Evolutionary conservation across 331 rosid genomes (phyloP).

Genomic region (Quercus tomentella): DNA sequence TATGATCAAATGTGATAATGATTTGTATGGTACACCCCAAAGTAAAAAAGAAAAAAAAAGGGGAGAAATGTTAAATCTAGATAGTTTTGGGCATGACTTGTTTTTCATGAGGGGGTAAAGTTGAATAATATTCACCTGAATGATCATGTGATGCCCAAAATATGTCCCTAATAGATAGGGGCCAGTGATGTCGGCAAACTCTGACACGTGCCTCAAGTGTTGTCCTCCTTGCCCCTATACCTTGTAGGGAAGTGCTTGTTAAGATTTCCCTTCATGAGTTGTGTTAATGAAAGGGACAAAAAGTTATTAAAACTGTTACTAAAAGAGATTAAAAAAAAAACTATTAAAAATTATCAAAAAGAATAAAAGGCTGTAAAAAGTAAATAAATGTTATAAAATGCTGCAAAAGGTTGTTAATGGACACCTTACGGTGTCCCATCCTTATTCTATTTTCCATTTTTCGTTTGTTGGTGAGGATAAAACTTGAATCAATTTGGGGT

Average conservation of each 20-base stretch:
- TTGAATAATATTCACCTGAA: neutral
- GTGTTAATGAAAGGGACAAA: too few species aligned
- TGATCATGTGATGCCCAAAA: too few species aligned
- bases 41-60: neutral
- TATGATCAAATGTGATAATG: neutral
- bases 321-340: too few species aligned
- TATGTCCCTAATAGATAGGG: neutral
- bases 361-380: too few species aligned
- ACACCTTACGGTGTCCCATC: too few species aligned
- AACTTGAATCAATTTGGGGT: neutral
- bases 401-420: too few species aligned
- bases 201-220: conserved; percentile 1
- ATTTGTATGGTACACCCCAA: neutral
- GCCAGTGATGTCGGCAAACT: conserved; percentile 6
- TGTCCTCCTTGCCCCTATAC: neutral
- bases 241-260: too few species aligned
- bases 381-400: too few species aligned
- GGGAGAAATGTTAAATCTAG: neutral
- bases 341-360: too few species aligned
- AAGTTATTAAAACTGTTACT: too few species aligned
- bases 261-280: too few species aligned
- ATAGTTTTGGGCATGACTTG: neutral
- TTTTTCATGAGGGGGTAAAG: neutral
- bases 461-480: neutral
- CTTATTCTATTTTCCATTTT: too few species aligned